phyloP scores from a whole-genome alignment of 2,329 filamentous ascomycete genomes.

The Fusarium sp. region DNA sequence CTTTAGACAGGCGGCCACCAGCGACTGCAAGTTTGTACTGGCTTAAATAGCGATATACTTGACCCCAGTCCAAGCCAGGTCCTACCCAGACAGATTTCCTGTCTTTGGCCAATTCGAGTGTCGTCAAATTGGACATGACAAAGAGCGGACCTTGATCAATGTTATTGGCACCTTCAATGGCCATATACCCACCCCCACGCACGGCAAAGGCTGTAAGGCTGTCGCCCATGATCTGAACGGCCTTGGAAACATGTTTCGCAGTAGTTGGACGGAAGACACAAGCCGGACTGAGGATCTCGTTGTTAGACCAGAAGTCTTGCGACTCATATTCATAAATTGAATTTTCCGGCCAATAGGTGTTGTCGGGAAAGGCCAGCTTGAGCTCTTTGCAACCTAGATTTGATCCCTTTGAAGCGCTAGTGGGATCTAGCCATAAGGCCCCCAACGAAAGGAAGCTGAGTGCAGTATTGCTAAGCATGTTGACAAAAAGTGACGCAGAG shows the following conservation, averaged over 20 bases:
- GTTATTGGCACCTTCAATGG: conserved; percentile 38
- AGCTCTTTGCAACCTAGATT: conserved; percentile 19
- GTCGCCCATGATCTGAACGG: not conserved
- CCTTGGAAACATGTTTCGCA: conserved; percentile 12
- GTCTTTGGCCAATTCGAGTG: conserved; percentile 20
- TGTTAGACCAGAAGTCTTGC: conserved; percentile 35
- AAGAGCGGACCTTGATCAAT: conserved; percentile 34
- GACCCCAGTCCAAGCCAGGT: conserved; percentile 36
- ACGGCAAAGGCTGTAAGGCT: conserved; percentile 29
- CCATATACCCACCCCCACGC: conserved; percentile 43
- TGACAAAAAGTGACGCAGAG: too few species aligned
- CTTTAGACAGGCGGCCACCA: conserved; percentile 35
- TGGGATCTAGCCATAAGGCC: conserved; percentile 5
- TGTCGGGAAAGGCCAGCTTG: conserved; percentile 1
- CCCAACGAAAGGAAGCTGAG: conserved; percentile 8
- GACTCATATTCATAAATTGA: conserved; percentile 25
- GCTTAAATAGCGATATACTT: conserved; percentile 31
- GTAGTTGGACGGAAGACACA: conserved; percentile 31
- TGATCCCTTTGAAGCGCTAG: not conserved
- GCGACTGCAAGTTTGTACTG: conserved; percentile 21
- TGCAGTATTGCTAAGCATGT: not conserved
- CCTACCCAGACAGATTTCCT: conserved; percentile 32
- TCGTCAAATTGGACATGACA: conserved; percentile 34
- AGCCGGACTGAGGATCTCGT: conserved; percentile 18
- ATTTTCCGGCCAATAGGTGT: conserved; percentile 10